A percentile compares a stretch with the other conserved stretches of the same genome.
Conservation (phyloP, 257 asterid species). For the Przewalskia tangutica region DNA sequence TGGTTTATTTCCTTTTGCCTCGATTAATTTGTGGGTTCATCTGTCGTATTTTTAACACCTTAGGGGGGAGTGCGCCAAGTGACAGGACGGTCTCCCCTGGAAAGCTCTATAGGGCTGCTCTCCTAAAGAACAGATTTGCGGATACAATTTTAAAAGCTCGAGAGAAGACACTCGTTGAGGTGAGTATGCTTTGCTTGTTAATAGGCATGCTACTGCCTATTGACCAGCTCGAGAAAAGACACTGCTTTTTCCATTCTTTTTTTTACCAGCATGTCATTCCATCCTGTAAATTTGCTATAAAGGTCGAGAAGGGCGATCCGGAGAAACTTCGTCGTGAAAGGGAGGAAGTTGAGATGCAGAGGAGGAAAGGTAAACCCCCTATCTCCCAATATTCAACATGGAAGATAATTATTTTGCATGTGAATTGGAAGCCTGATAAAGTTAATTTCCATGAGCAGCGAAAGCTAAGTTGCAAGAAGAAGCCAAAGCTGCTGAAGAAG, state of each 20-base stretch:
- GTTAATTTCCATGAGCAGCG: constrained; percentile 32
- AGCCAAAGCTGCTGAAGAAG: constrained; percentile 91
- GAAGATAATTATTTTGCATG: background rate
- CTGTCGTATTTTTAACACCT: background rate
- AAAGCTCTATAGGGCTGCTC: constrained; percentile 79
- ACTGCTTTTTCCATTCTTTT: background rate
- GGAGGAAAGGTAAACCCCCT: constrained; percentile 44
- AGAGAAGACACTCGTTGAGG: constrained; percentile 74
- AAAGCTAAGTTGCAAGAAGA: constrained; percentile 85
- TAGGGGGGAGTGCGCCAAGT: constrained; percentile 49
- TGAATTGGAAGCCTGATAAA: background rate
- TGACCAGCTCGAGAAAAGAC: too few relatives aligned
- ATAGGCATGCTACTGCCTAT: background rate
- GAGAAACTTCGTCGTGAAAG: constrained; percentile 73
- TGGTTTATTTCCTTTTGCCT: background rate
- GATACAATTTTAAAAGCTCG: constrained; percentile 86
- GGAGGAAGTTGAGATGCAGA: constrained; percentile 78
- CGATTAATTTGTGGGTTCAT: background rate
- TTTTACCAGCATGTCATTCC: background rate
- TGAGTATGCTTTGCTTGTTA: constrained; percentile 9
- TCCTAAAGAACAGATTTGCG: constrained; percentile 61
- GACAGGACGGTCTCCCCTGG: constrained; percentile 67
- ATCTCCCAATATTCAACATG: background rate
- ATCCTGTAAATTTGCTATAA: constrained; percentile 1
- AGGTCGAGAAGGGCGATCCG: constrained; percentile 69